These are phyloP conservation scores for Umbelopsis sp. DNA, from an alignment of 192 early-diverging fungal species.

Conservation along the genomic window DNA sequence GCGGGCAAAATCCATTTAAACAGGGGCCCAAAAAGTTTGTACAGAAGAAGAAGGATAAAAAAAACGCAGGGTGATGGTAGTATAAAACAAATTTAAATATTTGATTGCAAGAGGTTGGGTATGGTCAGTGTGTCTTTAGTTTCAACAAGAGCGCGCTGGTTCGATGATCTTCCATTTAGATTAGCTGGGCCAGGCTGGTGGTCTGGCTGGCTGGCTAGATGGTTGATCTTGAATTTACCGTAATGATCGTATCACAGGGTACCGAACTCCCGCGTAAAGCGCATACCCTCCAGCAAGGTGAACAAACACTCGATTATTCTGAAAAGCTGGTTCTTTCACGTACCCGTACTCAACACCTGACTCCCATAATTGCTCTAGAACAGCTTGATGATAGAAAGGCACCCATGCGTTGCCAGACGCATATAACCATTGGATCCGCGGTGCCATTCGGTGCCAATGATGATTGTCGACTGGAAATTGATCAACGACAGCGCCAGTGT, in stretches of 20 bases:
- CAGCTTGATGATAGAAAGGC: conserved; percentile 1
- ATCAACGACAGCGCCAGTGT: conserved; percentile 3
- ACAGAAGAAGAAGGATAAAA: too few relatives aligned
- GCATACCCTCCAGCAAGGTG: conserved; percentile 5
- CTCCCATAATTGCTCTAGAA: conserved; percentile 11
- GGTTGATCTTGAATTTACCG: neutral
- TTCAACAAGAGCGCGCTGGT: too few relatives aligned
- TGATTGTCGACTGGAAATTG: neutral
- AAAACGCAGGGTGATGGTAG: too few relatives aligned
- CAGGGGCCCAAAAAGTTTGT: too few relatives aligned
- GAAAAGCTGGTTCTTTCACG: conserved; percentile 3
- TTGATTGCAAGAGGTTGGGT: too few relatives aligned
- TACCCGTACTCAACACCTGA: conserved; percentile 10
- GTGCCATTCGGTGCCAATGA: conserved; percentile 13
- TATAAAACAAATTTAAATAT: too few relatives aligned
- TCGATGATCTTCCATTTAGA: too few relatives aligned
- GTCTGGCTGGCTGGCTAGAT: too few relatives aligned
- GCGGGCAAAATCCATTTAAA: too few relatives aligned
- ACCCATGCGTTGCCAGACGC: conserved; percentile 13
- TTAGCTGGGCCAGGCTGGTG: too few relatives aligned
- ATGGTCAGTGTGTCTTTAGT: too few relatives aligned
- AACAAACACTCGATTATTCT: conserved; percentile 1
- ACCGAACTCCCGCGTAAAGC: neutral
- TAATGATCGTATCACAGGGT: conserved; percentile 7
- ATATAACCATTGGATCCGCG: conserved; percentile 16